Base-by-base conservation (phyloP, 768 basidiomycete genomes). In the Xerocomellus intermedius region DNA sequence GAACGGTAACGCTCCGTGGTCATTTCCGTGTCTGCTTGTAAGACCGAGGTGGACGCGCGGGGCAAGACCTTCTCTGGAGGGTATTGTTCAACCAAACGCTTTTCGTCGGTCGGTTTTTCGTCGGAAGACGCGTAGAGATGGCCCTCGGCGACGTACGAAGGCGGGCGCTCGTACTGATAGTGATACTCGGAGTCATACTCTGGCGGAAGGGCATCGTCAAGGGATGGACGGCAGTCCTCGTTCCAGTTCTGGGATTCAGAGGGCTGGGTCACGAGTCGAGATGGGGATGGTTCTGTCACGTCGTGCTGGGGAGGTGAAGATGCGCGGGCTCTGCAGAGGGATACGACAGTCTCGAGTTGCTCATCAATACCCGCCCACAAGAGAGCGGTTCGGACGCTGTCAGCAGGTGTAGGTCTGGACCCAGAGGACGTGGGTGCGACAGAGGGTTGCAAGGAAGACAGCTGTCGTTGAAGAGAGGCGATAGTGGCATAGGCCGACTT, bases 301-400 rank as follows among this genome's bases (percentile, higher is more conserved):
- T 54, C 37, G 28, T 24, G 33, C n/a, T 33, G 52, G 2, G 46
- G 32, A 17, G 43, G 41, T 17, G 57, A 52, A 22, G 66, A 44
- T 4, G 80, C 76, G 19, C 84, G 83, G 53, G 83, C 80, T 58
- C 78, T 83, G 67, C 88, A 90, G 65, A 92, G 76, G 3, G 79
- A 69, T 0, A 85, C 76, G 16, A 94, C 82, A 16, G 72, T 74
- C 60, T 91, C 91, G 3, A 93, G 78, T 46, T 91, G 82, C 48
- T 82, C 77, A 60, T 91, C 89, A 30, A 94, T 84, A 33, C 80
- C 77, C 3, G 81, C 74, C 91, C 91, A 94, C 0, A 94, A 73
- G 13, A 91, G 74, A 1, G 86, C 79, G 1, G 78, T 72, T 64
- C 88, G 84, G 2, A 87, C 82, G 10, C 66, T 76, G 35, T 78